Base-by-base conservation (phyloP, 768 basidiomycete genomes). In the Kwoniella dendrophila region DNA sequence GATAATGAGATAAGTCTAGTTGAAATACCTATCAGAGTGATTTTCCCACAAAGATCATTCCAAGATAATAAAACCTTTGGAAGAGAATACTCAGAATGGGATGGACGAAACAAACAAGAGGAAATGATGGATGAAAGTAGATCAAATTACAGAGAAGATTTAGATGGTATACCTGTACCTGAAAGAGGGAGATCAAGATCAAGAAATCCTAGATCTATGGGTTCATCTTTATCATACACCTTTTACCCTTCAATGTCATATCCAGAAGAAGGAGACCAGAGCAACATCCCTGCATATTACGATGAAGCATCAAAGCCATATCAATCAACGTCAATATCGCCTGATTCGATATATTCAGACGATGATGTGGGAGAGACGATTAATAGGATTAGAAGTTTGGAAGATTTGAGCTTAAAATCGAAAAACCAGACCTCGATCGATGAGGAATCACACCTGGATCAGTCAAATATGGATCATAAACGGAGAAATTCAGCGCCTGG, bases 401-500 rank as follows among this genome's bases (percentile, higher is more conserved):
- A n/a, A 44, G 43, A 20, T 11, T 24, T 44, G 43, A 40, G 14
- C 38, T 40, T 20, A 5, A 44, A 44, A 24, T 20, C 24, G 43
- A 24, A 10, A 24, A 44, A 3, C 20, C n/a, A 18, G 43, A 44
- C n/a, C n/a, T n/a, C n/a, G n/a, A n/a, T n/a, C n/a, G n/a, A n/a
- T n/a, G n/a, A n/a, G n/a, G n/a, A n/a, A n/a, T n/a, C n/a, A n/a
- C n/a, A n/a, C n/a, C n/a, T n/a, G 10, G 32, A 51, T 33, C 16
- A 33, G 29, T 29, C 30, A 20, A 51, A 43, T 36, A 16, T 48
- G 24, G 27, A 48, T 27, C n/a, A 14, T 32, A 51, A 30, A 34
- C 32, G 49, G 26, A 51, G 49, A 51, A 29, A 51, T 51, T 51
- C 49, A 16, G 49, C 49, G 12, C 49, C 49, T 51, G 49, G 49